Conservation (phyloP, 352 stramenopile species). For the Poterioochromonas sp. region DNA sequence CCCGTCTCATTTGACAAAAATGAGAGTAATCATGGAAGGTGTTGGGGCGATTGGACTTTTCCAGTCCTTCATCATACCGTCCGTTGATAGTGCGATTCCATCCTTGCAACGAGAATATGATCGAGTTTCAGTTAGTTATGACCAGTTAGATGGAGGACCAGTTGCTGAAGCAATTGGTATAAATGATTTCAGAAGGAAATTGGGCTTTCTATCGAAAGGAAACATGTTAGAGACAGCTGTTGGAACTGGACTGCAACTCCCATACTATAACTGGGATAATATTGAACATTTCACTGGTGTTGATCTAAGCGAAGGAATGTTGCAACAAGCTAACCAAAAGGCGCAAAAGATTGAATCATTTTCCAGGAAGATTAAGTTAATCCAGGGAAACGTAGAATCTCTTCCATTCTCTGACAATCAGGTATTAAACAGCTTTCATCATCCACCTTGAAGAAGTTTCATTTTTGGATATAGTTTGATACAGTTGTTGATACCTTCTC, state of each 20-base stretch:
- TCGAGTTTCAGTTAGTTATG: too few species aligned
- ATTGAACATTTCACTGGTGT: not conserved
- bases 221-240: not conserved
- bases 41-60: too few species aligned
- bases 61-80: too few species aligned
- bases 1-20: too few species aligned
- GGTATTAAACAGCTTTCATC: not conserved
- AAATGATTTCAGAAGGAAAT: too few species aligned
- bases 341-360: not conserved
- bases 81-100: too few species aligned
- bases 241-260: not conserved
- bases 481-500: slow-evolving; percentile 20
- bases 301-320: slow-evolving; percentile 8
- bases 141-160: too few species aligned
- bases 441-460: not conserved
- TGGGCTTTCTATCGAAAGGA: too few species aligned
- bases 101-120: too few species aligned
- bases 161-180: too few species aligned
- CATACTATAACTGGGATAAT: not conserved
- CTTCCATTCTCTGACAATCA: not conserved
- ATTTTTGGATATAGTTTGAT: not conserved
- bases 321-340: not conserved
- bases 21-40: too few species aligned
- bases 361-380: not conserved
- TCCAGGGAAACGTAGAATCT: not conserved